Evolutionary conservation across 2,329 filamentous ascomycete species (phyloP).

Genomic region (Aspergillus thermomutatus): DNA sequence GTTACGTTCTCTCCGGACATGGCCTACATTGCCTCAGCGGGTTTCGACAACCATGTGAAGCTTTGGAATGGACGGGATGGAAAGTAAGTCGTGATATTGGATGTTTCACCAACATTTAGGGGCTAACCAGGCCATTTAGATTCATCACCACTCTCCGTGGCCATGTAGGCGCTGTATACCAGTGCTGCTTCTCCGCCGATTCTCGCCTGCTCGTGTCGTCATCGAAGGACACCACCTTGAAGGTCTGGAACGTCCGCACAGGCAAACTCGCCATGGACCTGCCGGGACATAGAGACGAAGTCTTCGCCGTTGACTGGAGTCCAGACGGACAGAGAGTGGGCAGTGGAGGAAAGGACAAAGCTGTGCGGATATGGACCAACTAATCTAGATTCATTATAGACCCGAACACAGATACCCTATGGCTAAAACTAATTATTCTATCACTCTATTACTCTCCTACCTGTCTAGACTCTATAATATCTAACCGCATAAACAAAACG

Average conservation of each 20-base stretch:
- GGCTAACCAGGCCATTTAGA: constrained; percentile 37
- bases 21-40: constrained; percentile 77
- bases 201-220: constrained; percentile 82
- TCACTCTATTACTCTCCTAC: neutral
- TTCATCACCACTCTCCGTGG: constrained; percentile 86
- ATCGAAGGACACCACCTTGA: constrained; percentile 89
- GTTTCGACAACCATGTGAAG: constrained; percentile 94
- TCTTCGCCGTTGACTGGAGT: constrained; percentile 93
- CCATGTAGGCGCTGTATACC: constrained; percentile 88
- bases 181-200: constrained; percentile 88
- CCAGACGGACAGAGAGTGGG: constrained; percentile 84
- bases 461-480: neutral
- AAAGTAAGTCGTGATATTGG: constrained; percentile 38
- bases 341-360: constrained; percentile 90
- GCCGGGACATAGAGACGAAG: constrained; percentile 86
- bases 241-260: constrained; percentile 87
- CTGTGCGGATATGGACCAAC: constrained; percentile 63
- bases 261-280: constrained; percentile 80
- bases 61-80: constrained; percentile 77
- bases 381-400: constrained; percentile 29
- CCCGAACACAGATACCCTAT: neutral
- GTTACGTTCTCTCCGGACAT: constrained; percentile 93
- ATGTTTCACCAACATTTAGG: neutral
- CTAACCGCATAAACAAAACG: neutral
- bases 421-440: no score